phyloP scores from a whole-genome alignment of 768 basidiomycete genomes.

The Roridomyces roridus region DNA sequence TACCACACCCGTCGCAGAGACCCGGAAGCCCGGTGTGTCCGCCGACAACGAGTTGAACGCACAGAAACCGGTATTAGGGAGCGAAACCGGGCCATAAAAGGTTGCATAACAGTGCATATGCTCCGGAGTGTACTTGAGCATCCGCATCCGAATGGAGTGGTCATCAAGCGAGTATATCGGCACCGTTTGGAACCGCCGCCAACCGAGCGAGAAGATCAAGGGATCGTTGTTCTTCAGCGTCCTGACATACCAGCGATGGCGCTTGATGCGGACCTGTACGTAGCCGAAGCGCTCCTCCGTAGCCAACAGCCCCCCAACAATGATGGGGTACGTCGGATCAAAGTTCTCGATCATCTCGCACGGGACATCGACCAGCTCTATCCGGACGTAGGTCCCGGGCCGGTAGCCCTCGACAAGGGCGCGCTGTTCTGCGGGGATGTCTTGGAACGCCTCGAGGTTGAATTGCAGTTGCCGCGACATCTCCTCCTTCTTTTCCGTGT shows the following conservation, averaged over 20 bases:
- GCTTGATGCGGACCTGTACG: conserved; percentile 93
- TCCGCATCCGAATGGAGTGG: conserved; percentile 96
- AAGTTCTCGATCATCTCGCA: conserved; percentile 94
- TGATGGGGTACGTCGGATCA: conserved; percentile 87
- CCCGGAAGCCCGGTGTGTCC: conserved; percentile 79
- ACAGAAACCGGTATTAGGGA: conserved; percentile 97
- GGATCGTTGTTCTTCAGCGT: conserved; percentile 98
- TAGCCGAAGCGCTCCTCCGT: conserved; percentile 94
- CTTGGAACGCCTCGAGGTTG: conserved; percentile 86
- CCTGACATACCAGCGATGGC: conserved; percentile 91
- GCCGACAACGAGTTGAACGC: conserved; percentile 86
- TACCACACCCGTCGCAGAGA: conserved; percentile 94
- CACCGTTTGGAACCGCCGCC: conserved; percentile 94
- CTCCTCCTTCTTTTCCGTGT: conserved; percentile 90
- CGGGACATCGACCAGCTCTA: conserved; percentile 85
- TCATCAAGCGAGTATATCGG: conserved; percentile 98
- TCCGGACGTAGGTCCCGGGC: conserved; percentile 91
- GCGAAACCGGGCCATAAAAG: conserved; percentile 91
- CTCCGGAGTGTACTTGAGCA: conserved; percentile 99
- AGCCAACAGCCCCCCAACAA: conserved; percentile 89
- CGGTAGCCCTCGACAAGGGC: conserved; percentile 88
- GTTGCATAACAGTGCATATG: conserved; percentile 99
- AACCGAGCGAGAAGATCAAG: conserved; percentile 94
- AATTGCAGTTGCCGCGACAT: conserved; percentile 84
- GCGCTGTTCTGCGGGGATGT: conserved; percentile 76